Evolutionary conservation across 2,329 filamentous ascomycete species (phyloP).

Genomic region (Salinomyces thailandicus): DNA sequence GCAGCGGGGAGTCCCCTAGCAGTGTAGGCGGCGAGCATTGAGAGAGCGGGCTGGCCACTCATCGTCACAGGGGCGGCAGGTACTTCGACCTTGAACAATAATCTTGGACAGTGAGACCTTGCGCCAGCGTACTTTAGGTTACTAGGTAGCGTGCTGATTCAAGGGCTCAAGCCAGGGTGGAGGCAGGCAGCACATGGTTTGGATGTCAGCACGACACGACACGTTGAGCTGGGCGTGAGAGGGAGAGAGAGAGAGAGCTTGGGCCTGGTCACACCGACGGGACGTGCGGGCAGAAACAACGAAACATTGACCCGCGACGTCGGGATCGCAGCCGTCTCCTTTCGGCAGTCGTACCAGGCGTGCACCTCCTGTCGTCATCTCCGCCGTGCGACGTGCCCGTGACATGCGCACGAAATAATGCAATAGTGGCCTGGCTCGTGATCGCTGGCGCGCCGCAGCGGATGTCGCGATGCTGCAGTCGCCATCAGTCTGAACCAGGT

Average conservation of each 20-base stretch:
- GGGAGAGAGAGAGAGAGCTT: too few species aligned
- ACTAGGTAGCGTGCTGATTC: constrained; percentile 6
- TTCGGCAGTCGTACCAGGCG: constrained; percentile 1
- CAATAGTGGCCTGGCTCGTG: neutral
- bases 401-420: constrained; percentile 1
- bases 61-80: too few species aligned
- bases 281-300: constrained; percentile 1
- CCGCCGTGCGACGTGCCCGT: neutral
- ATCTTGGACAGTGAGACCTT: too few species aligned
- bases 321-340: constrained; percentile 1
- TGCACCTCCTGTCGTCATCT: constrained; percentile 1
- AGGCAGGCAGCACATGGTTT: constrained; percentile 5
- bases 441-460: too few species aligned
- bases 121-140: too few species aligned
- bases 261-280: constrained; percentile 5
- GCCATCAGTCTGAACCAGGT: too few species aligned
- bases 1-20: too few species aligned
- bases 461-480: too few species aligned
- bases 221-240: constrained; percentile 7
- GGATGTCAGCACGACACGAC: constrained; percentile 9
- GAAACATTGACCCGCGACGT: constrained; percentile 4
- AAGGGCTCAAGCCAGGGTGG: constrained; percentile 1
- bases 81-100: too few species aligned
- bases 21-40: too few species aligned
- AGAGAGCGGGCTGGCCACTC: too few species aligned